Evolutionary conservation across 176 grass and related monocot species (phyloP), one percentile per base, ranked within the genome.

Genomic region (Urochloa ruziziensis): DNA sequence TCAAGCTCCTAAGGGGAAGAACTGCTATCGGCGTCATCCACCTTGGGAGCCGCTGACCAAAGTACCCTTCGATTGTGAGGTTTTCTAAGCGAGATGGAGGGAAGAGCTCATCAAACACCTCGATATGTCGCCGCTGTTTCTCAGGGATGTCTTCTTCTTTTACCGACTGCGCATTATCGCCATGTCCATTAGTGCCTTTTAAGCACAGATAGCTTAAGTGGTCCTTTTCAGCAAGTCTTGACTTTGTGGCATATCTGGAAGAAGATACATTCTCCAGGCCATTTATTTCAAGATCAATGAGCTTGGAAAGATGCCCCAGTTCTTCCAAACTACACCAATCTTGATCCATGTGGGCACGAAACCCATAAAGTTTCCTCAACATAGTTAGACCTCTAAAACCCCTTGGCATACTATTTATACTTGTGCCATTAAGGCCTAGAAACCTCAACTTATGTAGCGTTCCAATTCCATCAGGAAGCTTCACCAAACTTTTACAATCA

Each of bases 271-370:
- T 85, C 23, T 85, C 62, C 10, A 85, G 9, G 0, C 75, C 75
- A 47, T 46, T 0, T 58, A 78, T 67, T 10, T 1, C 0, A 57
- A 85, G n/a, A 27, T 5, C 0, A 3, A 17, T 57, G 46, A 85
- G 73, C 9, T 23, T 5, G 17, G 46, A 68, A 11, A 85, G 33
- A 46, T 47, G 5, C 6, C 62, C n/a, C 10, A 85, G 3, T 36
- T 85, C 73, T 37, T 67, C 73, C 62, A 85, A 68, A 33, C 37
- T 78, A 25, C 61, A 52, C 25, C 76, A 46, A 19, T 44, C 61
- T 10, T 27, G 72, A 33, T 37, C 44, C 27, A 51, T 49, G 2
- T 73, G 44, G 1, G 17, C 43, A 11, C 11, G 44, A 30, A 73
- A 73, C 15, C 69, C 69, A 17, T 4, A 19, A 2, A 67, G 19